Conservation (phyloP, 148 eudicot genomes). For the Arbutus unedo region DNA sequence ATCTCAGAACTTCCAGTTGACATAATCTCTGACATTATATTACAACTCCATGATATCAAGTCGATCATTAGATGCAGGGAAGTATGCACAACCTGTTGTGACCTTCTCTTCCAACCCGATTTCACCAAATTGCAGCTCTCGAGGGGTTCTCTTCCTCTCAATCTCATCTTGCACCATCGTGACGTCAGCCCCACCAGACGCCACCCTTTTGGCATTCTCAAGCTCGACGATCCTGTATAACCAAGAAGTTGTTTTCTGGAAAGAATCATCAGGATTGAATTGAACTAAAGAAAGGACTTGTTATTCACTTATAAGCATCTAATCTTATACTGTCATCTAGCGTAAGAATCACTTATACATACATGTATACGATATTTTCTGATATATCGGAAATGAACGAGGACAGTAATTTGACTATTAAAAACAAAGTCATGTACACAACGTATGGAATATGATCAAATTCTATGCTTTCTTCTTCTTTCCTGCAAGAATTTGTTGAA, state of each 20-base stretch:
- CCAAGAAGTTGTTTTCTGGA: not conserved
- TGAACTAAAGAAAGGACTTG: no score
- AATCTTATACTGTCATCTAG: not conserved
- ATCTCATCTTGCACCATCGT: no score
- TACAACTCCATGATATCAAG: no score
- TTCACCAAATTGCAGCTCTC: no score
- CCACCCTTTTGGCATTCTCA: not conserved
- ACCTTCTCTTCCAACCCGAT: no score
- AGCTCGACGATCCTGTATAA: not conserved
- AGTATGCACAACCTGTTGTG: no score
- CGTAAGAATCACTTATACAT: not conserved
- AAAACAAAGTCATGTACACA: conserved; percentile 3
- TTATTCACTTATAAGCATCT: not conserved
- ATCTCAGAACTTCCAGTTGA: no score
- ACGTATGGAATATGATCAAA: conserved; percentile 10
- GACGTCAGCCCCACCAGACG: not conserved
- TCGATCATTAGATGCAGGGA: no score
- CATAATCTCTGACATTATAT: no score
- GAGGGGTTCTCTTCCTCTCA: no score
- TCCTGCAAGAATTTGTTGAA: conserved; percentile 70
- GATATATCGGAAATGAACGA: not conserved
- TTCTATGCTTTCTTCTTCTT: conserved; percentile 54
- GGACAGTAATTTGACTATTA: not conserved
- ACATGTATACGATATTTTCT: not conserved
- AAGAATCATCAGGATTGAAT: not conserved